phyloP scores from a whole-genome alignment of 2,329 filamentous ascomycete genomes.

The Didymella pomorum region DNA sequence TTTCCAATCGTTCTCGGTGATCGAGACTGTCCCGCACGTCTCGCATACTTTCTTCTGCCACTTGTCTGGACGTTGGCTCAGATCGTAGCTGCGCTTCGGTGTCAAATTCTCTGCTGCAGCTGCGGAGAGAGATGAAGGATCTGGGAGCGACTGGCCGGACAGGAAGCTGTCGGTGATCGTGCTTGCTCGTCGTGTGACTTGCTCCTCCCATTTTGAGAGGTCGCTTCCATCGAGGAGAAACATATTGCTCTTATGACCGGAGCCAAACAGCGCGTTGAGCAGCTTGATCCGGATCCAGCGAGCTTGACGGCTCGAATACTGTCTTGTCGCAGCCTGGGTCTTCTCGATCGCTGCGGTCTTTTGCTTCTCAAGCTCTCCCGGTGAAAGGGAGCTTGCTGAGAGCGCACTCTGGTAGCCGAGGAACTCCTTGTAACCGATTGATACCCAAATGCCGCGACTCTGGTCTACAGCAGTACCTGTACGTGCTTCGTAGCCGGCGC shows the following conservation, averaged over 20 bases:
- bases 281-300: constrained; percentile 89
- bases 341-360: constrained; percentile 70
- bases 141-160: constrained; percentile 58
- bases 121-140: constrained; percentile 63
- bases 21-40: constrained; percentile 67
- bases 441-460: constrained; percentile 90
- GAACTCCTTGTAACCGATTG: constrained; percentile 95
- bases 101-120: constrained; percentile 65
- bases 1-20: constrained; percentile 65
- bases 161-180: constrained; percentile 71
- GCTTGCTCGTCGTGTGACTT: constrained; percentile 72
- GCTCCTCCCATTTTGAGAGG: constrained; percentile 64
- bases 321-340: constrained; percentile 82
- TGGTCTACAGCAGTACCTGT: constrained; percentile 69
- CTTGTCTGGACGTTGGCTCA: constrained; percentile 53
- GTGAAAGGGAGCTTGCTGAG: constrained; percentile 34
- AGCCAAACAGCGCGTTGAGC: constrained; percentile 70
- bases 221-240: constrained; percentile 86
- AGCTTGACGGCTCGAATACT: constrained; percentile 85
- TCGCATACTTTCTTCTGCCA: constrained; percentile 71
- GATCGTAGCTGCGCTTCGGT: constrained; percentile 62
- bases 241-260: constrained; percentile 63
- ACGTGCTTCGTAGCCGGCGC: constrained; percentile 53
- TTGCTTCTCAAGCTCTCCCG: constrained; percentile 61
- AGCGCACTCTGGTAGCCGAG: constrained; percentile 68